Base-by-base conservation (phyloP, 768 basidiomycete genomes). In the Lactarius indigo region DNA sequence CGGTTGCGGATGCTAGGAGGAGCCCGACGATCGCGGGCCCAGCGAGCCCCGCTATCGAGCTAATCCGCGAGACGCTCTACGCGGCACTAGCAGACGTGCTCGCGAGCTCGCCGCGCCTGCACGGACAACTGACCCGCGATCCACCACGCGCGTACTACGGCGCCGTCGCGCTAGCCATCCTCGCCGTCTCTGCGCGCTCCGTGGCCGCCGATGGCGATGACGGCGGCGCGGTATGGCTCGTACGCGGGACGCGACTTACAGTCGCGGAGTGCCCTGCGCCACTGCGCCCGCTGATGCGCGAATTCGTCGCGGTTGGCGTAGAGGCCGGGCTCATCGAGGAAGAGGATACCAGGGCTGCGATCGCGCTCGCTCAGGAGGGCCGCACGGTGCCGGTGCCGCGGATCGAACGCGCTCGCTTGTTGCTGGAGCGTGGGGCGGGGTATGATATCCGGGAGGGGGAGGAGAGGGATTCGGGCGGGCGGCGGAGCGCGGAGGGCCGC, bases 11-110 rank as follows among this genome's bases (percentile, higher is more conserved):
- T 0, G 17, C 17, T 18, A 18, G 41, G 5, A 18, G 41, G 17
- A 68, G 71, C 4, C 74, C 76, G n/a, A 73, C 78, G 2, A 73
- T 78, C 61, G 73, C 75, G 52, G 76, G 78, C 71, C 69, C 76
- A 66, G 74, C 74, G 18, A 78, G 83, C 26, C 84, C 89, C 0
- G 87, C 86, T 0, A 88, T 94, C 69, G 84, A 87, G 63, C 80
- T 90, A 73, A 94, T 95, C 66, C 89, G 93, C 31, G 92, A 95
- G 76, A 93, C 92, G 0, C 83, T 95, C 20, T 95, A 94, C 75
- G 91, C 92, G 0, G 84, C 90, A 2, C 80, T 94, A 3, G 91
- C 82, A 0, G 90, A 91, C 68, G 85, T 83, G 1, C 80, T 94
- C 55, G 82, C 86, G 58, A 78, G 79, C 5, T 82, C 80, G 15